phyloP scores from a whole-genome alignment of 768 basidiomycete genomes.

The Psilocybe subaeruginosa region DNA sequence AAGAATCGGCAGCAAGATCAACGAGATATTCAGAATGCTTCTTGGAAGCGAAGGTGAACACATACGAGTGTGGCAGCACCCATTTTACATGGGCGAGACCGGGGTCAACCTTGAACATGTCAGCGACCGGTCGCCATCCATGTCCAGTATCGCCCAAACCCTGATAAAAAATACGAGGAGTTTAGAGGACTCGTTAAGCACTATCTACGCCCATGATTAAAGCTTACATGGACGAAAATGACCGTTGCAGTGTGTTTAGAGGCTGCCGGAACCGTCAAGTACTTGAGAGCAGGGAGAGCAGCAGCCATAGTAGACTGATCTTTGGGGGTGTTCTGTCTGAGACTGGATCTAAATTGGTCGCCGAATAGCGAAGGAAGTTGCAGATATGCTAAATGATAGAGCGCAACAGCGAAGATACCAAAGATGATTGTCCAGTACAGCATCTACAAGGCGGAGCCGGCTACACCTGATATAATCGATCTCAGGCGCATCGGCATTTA shows the following conservation, averaged over 20 bases:
- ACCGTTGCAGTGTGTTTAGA: constrained; percentile 82
- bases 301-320: constrained; percentile 30
- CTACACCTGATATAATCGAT: constrained; percentile 41
- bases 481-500: constrained; percentile 45
- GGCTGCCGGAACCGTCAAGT: constrained; percentile 54
- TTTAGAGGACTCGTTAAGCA: constrained; percentile 6
- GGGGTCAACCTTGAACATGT: constrained; percentile 58
- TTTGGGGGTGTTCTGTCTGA: constrained; percentile 6
- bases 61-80: constrained; percentile 85
- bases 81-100: constrained; percentile 81
- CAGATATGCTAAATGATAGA: constrained; percentile 25
- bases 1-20: neutral
- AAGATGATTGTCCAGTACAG: constrained; percentile 26
- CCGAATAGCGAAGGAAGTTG: constrained; percentile 12
- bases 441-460: constrained; percentile 26
- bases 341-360: constrained; percentile 9
- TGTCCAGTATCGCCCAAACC: constrained; percentile 76
- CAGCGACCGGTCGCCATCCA: constrained; percentile 80
- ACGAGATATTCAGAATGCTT: neutral
- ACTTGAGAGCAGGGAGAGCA: constrained; percentile 40
- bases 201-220: constrained; percentile 5
- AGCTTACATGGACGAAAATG: constrained; percentile 85
- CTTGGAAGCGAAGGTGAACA: constrained; percentile 14
- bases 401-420: constrained; percentile 27
- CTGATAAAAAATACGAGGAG: constrained; percentile 36